Evolutionary conservation across 176 grass and related monocot species (phyloP).

Genomic region (Carex myosuroides): DNA sequence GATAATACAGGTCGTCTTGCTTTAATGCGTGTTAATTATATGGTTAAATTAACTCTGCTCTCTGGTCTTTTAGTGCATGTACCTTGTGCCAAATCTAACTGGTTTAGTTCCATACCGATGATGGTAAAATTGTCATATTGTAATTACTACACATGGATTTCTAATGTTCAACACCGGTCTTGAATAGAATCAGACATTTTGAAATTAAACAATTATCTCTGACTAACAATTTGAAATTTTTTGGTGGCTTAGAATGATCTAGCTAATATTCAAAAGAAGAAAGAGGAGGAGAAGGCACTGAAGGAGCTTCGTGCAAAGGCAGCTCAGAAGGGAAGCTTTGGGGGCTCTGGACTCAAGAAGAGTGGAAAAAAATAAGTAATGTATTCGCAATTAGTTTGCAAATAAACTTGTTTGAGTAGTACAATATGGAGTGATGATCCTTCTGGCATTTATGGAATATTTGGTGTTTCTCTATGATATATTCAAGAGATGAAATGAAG

Average conservation of each 20-base stretch:
- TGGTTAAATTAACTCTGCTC: neutral
- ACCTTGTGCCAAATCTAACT: neutral
- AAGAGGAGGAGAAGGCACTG: constrained; percentile 93
- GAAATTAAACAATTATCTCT: neutral
- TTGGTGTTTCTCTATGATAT: constrained; percentile 13
- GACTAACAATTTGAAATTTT: neutral
- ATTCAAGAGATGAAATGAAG: constrained; percentile 5
- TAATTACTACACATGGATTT: neutral
- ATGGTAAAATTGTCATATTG: neutral
- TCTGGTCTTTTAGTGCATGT: neutral
- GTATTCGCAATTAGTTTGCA: neutral
- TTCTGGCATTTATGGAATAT: neutral
- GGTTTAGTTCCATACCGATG: neutral
- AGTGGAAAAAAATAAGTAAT: constrained; percentile 82
- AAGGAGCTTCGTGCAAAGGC: constrained; percentile 87
- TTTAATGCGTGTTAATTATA: neutral
- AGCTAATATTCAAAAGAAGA: constrained; percentile 87
- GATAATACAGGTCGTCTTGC: neutral
- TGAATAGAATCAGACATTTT: neutral
- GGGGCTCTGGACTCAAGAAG: constrained; percentile 91
- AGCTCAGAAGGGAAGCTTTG: constrained; percentile 65
- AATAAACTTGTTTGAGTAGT: constrained; percentile 1
- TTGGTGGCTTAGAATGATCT: constrained; percentile 44
- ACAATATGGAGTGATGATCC: neutral
- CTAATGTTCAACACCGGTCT: neutral